Base-by-base conservation (phyloP, 768 basidiomycete species). In the Chalciporus chontae region DNA sequence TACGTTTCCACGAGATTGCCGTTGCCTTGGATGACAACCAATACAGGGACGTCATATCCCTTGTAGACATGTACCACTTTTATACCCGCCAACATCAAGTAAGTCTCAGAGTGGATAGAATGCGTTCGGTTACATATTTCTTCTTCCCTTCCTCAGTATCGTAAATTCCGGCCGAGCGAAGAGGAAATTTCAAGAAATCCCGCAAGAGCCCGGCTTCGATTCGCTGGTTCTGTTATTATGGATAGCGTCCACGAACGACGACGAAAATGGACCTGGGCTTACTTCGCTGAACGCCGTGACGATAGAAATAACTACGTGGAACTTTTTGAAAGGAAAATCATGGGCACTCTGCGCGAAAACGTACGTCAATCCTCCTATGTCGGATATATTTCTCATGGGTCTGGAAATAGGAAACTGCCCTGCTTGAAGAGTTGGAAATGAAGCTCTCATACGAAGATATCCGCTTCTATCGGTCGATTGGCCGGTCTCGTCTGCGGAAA, bases 1-100 rank as follows among this genome's bases (percentile, higher is more conserved):
- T 98, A 27, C 71, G 86, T 15, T 97, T 98, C 65, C 84, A 96
- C 57, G 91, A 97, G 67, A 94, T 99, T 44, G 94, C 88, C 8
- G 83, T 98, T 48, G 79, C 87, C 18, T 72, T 99, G 42, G 95
- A 99, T 65, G 84, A 92, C 54, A 81, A 94, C 57, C 96, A 99
- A 69, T 99, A 97, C 65, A 81, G 91, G 45, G 93, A 98, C 67
- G 82, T 80, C 19, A 91, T 98, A 50, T 94, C 90, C 18, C 78
- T 98, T 40, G 76, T 94, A 52, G 94, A 98, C 66, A 93, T 97
- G 80, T 96, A 95, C 69, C 95, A 98, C 66, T 86, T 97, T 52
- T 96, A 95, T 68, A 78, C 85, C 40, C 83, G 96, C 46, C 84
- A 84, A 59, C 82, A 81, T 54, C 87, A 89, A 76, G 88, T 89